phyloP scores from a whole-genome alignment of 331 rosid genomes.

The Rosa hybrid region DNA sequence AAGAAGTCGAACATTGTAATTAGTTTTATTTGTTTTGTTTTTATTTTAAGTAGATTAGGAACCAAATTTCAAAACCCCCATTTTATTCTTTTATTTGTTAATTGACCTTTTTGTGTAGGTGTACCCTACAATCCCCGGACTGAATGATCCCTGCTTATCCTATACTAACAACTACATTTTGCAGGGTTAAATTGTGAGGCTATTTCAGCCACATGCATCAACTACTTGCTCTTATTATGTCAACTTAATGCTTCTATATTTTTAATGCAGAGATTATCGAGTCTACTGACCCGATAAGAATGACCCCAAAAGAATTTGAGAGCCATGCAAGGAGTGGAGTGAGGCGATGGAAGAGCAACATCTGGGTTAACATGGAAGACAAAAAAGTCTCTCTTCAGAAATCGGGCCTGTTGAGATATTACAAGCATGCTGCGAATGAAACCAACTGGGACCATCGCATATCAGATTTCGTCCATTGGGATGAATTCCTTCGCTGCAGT shows the following conservation, averaged over 20 bases:
- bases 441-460: conserved; percentile 17
- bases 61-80: no score
- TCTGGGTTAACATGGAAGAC: conserved; percentile 32
- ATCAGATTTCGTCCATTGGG: conserved; percentile 33
- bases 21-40: no score
- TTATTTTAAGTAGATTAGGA: no score
- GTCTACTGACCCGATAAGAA: neutral
- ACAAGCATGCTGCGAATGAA: conserved; percentile 38
- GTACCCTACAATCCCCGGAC: no score
- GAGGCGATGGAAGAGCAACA: conserved; percentile 42
- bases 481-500: conserved; percentile 43
- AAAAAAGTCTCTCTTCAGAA: conserved; percentile 32
- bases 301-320: conserved; percentile 47
- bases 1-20: no score
- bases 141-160: no score
- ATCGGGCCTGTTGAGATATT: conserved; percentile 37
- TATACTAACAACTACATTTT: no score
- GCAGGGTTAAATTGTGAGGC: no score
- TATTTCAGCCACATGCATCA: no score
- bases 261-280: neutral
- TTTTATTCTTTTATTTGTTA: no score
- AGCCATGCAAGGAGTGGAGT: conserved; percentile 33
- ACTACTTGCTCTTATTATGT: neutral
- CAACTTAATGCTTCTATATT: neutral
- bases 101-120: no score